These are phyloP conservation scores for Camelina sativa DNA, from an alignment of 345 rosid species.

Conservation along the genomic window DNA sequence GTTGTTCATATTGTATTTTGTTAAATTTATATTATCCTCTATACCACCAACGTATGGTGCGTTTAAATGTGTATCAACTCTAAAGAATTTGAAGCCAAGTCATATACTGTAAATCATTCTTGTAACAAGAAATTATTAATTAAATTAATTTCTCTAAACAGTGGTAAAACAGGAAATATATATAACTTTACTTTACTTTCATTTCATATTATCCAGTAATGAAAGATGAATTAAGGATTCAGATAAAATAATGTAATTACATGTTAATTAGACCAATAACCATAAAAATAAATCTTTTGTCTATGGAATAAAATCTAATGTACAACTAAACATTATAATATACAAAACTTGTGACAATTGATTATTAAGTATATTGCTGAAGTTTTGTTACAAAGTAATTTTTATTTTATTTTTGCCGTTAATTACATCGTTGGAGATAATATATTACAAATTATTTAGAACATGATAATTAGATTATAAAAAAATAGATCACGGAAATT, in stretches of 20 bases:
- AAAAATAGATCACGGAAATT: too few species aligned
- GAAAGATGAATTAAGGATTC: neutral
- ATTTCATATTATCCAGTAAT: neutral
- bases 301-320: neutral
- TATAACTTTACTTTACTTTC: too few species aligned
- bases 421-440: too few species aligned
- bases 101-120: too few species aligned
- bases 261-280: neutral
- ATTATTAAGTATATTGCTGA: neutral
- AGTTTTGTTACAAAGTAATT: neutral
- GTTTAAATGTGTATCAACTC: neutral
- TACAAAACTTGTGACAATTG: neutral
- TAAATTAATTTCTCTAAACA: neutral
- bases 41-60: neutral
- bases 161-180: too few species aligned
- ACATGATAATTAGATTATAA: too few species aligned
- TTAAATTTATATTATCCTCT: neutral
- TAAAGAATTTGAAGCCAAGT: neutral
- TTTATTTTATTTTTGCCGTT: too few species aligned
- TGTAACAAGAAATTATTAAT: too few species aligned
- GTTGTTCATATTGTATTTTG: constrained; percentile 1
- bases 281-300: neutral
- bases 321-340: neutral
- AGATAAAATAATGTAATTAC: neutral
- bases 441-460: too few species aligned